Conservation (phyloP, 2,329 filamentous ascomycete species). For the Colletotrichum navitas region DNA sequence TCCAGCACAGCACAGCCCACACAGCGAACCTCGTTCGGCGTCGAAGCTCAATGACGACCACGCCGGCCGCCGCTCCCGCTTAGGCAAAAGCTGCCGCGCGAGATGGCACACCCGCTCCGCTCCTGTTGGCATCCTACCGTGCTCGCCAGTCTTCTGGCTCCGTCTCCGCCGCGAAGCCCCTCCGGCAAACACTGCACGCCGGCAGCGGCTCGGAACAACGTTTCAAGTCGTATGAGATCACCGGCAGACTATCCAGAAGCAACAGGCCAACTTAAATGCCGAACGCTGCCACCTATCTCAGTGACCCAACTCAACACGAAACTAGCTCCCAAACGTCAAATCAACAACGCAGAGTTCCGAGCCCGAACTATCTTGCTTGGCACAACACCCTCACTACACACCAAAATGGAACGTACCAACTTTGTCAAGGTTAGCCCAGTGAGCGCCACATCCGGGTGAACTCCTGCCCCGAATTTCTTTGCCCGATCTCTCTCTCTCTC, state of each 20-base stretch:
- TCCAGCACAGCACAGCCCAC: conserved; percentile 4
- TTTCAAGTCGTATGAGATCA: background rate
- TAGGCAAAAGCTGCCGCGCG: background rate
- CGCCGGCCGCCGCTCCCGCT: background rate
- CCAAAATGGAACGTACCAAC: conserved; percentile 8
- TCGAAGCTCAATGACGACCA: conserved; percentile 14
- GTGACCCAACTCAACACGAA: conserved; percentile 18
- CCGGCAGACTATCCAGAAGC: background rate
- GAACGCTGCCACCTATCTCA: background rate
- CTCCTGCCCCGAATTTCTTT: conserved; percentile 5
- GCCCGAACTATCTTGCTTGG: conserved; percentile 30
- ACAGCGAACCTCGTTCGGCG: background rate
- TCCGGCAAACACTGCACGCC: background rate
- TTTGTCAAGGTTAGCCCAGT: conserved; percentile 15
- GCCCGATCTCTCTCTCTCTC: background rate
- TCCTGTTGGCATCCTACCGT: conserved; percentile 27
- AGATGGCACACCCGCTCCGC: background rate
- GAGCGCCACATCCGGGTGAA: conserved; percentile 13
- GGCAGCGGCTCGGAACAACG: background rate
- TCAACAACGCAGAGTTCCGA: conserved; percentile 23
- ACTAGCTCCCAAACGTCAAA: conserved; percentile 16
- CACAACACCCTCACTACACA: conserved; percentile 17
- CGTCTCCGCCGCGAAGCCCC: background rate
- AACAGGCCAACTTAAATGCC: background rate
- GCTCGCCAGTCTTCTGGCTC: background rate